Conservation (phyloP, 768 basidiomycete genomes). For the Kwoniella sp. region DNA sequence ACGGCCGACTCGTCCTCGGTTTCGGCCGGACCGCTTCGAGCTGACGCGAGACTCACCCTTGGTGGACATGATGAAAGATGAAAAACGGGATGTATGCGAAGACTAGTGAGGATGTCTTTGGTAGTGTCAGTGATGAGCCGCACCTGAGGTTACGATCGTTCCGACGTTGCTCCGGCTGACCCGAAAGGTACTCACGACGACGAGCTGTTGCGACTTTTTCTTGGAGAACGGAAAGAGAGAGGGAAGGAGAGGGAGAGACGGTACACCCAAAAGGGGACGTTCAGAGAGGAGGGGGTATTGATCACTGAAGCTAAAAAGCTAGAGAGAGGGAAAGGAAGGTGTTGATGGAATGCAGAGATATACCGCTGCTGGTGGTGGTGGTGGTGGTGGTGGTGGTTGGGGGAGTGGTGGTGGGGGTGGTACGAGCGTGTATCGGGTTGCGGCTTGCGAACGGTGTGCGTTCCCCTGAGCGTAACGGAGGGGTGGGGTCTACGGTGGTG, state of each 20-base stretch:
- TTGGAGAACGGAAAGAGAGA: not conserved
- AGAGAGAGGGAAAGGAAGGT: slow-evolving; percentile 7
- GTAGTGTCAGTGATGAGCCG: too few species aligned
- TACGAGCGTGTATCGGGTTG: not conserved
- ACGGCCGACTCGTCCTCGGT: not conserved
- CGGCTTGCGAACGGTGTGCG: not conserved
- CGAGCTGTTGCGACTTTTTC: not conserved
- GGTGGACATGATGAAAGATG: slow-evolving; percentile 43
- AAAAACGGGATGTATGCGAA: not conserved
- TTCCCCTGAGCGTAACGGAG: too few species aligned
- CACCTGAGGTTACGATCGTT: too few species aligned
- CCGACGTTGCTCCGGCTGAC: slow-evolving; percentile 6
- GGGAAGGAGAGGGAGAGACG: not conserved
- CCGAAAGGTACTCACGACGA: too few species aligned
- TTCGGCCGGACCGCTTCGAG: not conserved
- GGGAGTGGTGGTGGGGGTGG: not conserved
- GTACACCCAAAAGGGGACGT: too few species aligned
- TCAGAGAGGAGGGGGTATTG: not conserved
- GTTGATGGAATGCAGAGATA: not conserved
- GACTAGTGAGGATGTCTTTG: too few species aligned
- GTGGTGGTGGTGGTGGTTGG: not conserved
- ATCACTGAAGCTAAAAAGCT: slow-evolving; percentile 19
- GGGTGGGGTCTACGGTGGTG: too few species aligned
- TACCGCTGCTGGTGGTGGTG: not conserved
- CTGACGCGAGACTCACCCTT: slow-evolving; percentile 37